A percentile compares a stretch with the other conserved stretches of the same genome.
Conservation (phyloP, 345 rosid species). For the Linum usitatissimum region DNA sequence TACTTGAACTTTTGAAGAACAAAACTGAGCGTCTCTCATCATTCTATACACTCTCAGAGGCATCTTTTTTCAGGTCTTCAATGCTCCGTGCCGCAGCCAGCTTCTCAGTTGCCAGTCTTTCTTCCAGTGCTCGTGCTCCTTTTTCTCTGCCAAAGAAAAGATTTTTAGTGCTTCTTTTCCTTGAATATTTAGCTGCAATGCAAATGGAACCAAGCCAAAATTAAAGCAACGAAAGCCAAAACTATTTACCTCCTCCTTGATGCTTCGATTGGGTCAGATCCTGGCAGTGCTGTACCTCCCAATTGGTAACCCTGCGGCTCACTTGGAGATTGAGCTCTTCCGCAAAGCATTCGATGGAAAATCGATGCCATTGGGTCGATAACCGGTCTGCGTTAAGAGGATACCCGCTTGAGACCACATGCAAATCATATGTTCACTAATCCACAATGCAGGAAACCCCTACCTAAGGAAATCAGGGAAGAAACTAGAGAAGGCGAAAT, state of each 20-base stretch:
- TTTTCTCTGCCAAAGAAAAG: constrained; percentile 54
- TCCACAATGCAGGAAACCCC: background rate
- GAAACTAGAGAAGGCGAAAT: constrained; percentile 85
- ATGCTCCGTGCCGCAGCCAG: constrained; percentile 38
- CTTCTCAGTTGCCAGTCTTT: constrained; percentile 78
- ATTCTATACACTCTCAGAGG: constrained; percentile 25
- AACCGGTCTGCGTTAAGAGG: constrained; percentile 46
- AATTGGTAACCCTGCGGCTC: constrained; percentile 43
- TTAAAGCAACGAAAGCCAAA: background rate
- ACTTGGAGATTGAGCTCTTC: constrained; percentile 40
- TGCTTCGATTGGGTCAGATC: constrained; percentile 91
- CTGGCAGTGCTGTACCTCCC: constrained; percentile 70
- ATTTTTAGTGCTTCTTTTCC: too few species aligned
- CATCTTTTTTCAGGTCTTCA: constrained; percentile 49
- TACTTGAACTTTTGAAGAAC: too few species aligned
- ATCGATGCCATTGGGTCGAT: constrained; percentile 73
- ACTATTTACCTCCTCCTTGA: constrained; percentile 74
- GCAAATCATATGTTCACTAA: constrained; percentile 1
- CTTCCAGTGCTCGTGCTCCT: constrained; percentile 97
- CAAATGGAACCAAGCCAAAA: background rate
- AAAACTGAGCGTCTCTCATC: too few species aligned
- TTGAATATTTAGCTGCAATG: background rate
- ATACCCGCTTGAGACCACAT: constrained; percentile 6
- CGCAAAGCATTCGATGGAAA: constrained; percentile 75
- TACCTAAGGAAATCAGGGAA: constrained; percentile 88